Percentiles rank a stretch among this genome's conserved stretches.
Evolutionary conservation across 2,329 filamentous ascomycete species (phyloP).

Genomic region (Cryphonectria parasitica): DNA sequence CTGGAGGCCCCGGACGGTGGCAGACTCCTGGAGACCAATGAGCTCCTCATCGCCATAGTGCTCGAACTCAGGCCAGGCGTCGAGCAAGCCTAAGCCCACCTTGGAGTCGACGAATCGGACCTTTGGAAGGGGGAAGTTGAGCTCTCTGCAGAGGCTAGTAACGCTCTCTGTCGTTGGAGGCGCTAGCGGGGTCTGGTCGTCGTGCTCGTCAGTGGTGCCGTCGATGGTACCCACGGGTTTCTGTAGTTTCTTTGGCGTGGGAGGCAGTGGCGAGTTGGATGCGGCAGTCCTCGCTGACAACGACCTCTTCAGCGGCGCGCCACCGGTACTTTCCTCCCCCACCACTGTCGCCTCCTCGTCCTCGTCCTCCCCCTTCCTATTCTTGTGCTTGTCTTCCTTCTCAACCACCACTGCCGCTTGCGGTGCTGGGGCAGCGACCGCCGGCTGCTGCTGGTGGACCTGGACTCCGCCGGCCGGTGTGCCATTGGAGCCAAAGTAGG

Average conservation of each 20-base stretch:
- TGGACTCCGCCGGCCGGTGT: too few species aligned
- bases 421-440: not conserved
- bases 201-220: not conserved
- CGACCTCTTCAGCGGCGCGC: not conserved
- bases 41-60: conserved; percentile 39
- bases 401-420: not conserved
- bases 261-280: not conserved
- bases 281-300: not conserved
- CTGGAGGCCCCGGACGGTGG: conserved; percentile 40
- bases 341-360: not conserved
- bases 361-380: not conserved
- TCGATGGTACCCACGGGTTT: not conserved
- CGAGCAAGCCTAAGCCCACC: conserved; percentile 35
- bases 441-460: not conserved
- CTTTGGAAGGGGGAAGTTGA: conserved; percentile 40
- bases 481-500: not conserved
- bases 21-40: conserved; percentile 38
- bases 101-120: conserved; percentile 38
- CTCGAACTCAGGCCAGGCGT: conserved; percentile 36
- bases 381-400: not conserved
- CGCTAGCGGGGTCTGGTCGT: not conserved
- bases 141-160: conserved; percentile 37
- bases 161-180: conserved; percentile 36
- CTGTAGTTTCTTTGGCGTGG: conserved; percentile 20
- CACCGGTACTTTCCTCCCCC: not conserved